Evolutionary conservation across 495 filamentous ascomycete species (phyloP).

Genomic region (Niebla homalea): DNA sequence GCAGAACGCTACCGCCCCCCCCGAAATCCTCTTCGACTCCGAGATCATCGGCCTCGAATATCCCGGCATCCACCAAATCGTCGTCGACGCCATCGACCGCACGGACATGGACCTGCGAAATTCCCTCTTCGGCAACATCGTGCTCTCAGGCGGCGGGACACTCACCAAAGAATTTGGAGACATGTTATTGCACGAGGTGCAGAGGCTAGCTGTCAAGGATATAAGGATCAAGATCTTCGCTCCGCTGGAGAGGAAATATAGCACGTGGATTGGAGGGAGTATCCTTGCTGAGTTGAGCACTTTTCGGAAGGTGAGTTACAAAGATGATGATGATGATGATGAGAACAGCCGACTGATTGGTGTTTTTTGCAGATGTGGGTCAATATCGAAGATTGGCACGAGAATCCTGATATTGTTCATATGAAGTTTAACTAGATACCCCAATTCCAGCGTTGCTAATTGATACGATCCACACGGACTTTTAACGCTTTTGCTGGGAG

Average conservation of each 20-base stretch:
- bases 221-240: slow-evolving; percentile 99
- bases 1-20: slow-evolving; percentile 91
- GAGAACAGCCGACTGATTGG: too few species aligned
- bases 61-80: slow-evolving; percentile 92
- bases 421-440: slow-evolving; percentile 71
- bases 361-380: too few species aligned
- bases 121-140: slow-evolving; percentile 86
- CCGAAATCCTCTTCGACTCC: slow-evolving; percentile 95
- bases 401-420: slow-evolving; percentile 97
- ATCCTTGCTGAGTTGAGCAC: slow-evolving; percentile 95
- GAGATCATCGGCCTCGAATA: slow-evolving; percentile 96
- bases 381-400: slow-evolving; percentile 96
- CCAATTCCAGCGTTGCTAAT: too few species aligned
- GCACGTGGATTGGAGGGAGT: slow-evolving; percentile 96
- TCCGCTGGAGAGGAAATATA: slow-evolving; percentile 93
- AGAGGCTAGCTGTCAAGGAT: slow-evolving; percentile 86
- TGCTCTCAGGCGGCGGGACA: slow-evolving; percentile 88
- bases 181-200: slow-evolving; percentile 79
- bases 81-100: slow-evolving; percentile 88
- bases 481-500: too few species aligned
- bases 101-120: slow-evolving; percentile 98
- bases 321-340: too few species aligned
- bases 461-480: too few species aligned
- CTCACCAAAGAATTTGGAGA: slow-evolving; percentile 89
- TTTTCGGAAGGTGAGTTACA: too few species aligned